Evolutionary conservation across 1,139 yeast genomes (phyloP), one percentile per base, ranked within the genome.

Genomic region (Saccharomyces hybrid): DNA sequence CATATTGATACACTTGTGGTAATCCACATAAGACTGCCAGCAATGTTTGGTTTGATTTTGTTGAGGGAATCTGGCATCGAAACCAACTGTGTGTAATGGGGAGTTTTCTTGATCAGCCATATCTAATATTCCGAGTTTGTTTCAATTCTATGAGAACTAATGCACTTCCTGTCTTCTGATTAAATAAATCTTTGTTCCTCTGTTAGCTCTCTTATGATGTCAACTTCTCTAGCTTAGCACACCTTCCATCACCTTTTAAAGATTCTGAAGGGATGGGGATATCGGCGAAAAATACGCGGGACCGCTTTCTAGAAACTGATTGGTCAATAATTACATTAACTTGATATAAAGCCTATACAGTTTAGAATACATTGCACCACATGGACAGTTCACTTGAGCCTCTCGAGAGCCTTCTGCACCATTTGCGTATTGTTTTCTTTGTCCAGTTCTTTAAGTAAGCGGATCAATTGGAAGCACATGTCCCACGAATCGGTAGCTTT

Each of bases 1-100:
- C 65, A 91, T 90, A 70, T 84, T 86, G 73, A 93, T 83, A 79
- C 99, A 93, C 77, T 90, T 91, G 86, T 88, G 93, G 84, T 91
- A 93, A 77, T 93, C 99, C 69, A 93, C 89, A 79, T 91, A 93
- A 64, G 95, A 81, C 79, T 91, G 98, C 83, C 95, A 95, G 81
- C 99, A 91, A 81, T 91, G 97, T 79, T 87, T 90, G 69, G 97
- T 87, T 77, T 91, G 99, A 83, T 91, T 93, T 75, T 84, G 91
- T 80, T 88, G 84, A 66, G 99, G 98, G 84, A 88, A 89, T 76
- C 97, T 85, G 69, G 95, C 86, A 76, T 88, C 93, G 77, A 86
- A 87, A 71, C 88, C 93, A 62, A 89, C 93, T 60, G 95, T 87
- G 65, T 83, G 88, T 72, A 87, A 79, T 64, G 66, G 66, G 46